Conservation (phyloP, 305 asterid genomes). For the Vinca major region DNA sequence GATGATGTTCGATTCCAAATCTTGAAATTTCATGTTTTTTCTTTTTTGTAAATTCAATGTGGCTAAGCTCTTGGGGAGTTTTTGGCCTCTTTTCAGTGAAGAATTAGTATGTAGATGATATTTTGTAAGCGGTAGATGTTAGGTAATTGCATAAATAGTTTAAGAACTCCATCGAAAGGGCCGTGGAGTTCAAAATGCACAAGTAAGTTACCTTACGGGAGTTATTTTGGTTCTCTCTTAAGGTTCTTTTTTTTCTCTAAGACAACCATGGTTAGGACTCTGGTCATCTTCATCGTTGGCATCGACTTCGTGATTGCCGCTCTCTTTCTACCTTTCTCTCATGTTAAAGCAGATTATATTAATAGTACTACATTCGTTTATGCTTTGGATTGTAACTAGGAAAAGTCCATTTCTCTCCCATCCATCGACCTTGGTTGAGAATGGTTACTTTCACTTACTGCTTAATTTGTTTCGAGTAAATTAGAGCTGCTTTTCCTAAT, state of each 20-base stretch:
- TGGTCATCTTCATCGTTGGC: conserved; percentile 30
- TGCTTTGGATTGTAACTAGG: conserved; percentile 27
- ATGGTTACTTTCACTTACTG: conserved; percentile 10
- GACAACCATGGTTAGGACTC: conserved; percentile 89
- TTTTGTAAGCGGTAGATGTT: conserved; percentile 12
- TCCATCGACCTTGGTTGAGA: conserved; percentile 18
- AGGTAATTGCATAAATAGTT: conserved; percentile 15
- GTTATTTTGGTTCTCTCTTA: conserved; percentile 50
- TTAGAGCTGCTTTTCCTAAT: not conserved
- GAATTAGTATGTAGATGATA: not conserved
- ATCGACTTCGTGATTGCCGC: conserved; percentile 10
- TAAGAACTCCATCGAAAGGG: conserved; percentile 47
- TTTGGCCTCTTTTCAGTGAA: conserved; percentile 20
- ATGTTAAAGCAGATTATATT: conserved; percentile 12
- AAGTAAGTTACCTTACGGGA: conserved; percentile 41
- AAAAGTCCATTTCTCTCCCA: conserved; percentile 17
- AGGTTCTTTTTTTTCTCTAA: conserved; percentile 46
- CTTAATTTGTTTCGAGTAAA: conserved; percentile 4
- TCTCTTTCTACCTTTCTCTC: conserved; percentile 11
- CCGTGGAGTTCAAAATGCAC: conserved; percentile 52
- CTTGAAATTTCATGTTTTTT: not conserved
- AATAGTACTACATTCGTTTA: conserved; percentile 9
- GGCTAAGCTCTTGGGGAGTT: conserved; percentile 43
- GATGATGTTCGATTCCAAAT: conserved; percentile 21
- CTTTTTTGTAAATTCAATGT: conserved; percentile 21